Base-by-base conservation (phyloP, 495 filamentous ascomycete genomes). In the Opeltia flavorubescens region DNA sequence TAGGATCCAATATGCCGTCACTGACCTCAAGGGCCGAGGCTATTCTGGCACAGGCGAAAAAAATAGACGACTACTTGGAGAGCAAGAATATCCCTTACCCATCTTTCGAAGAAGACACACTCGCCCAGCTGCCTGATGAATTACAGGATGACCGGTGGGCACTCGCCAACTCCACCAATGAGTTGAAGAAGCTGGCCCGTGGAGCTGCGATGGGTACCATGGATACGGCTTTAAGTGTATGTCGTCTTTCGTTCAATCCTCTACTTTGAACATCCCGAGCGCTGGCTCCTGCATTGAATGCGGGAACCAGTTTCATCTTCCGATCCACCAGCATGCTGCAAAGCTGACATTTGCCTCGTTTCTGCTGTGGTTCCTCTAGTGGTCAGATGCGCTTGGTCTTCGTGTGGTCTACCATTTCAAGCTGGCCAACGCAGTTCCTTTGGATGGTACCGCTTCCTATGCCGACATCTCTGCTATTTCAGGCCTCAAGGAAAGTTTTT, bases 311-410 rank as follows among this genome's bases (percentile, higher is more conserved):
- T 6, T 31, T 31, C 6, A 41, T 12, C 21, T 41, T 5, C 20
- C 38, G 21, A 25, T 6, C 18, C 38, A 17, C 34, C n/a, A n/a
- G n/a, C n/a, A n/a, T n/a, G n/a, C n/a, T n/a, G n/a, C n/a, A n/a
- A n/a, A 36, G 12, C 15, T 36, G n/a, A 18, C 20, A n/a, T 7
- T 1, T 17, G 6, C 6, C n/a, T 12, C 2, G 34, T 12, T n/a
- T 6, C 20, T 7, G 34, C 34, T 36, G n/a, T 17, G 34, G 20
- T 5, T 13, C 4, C 20, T 18, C 13, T 17, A 41, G 38, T 41
- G 38, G 38, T 38, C 43, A 12, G 36, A 50, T 5, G 47, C 44
- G 24, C 36, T 35, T 9, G 20, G 26, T 9, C 43, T 45, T 28
- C 43, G 27, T 5, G 31, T 40, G 33, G 25, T 48, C 34, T 41